phyloP scores from a whole-genome alignment of 306 rosid genomes.

The Vachellia pachyceras region DNA sequence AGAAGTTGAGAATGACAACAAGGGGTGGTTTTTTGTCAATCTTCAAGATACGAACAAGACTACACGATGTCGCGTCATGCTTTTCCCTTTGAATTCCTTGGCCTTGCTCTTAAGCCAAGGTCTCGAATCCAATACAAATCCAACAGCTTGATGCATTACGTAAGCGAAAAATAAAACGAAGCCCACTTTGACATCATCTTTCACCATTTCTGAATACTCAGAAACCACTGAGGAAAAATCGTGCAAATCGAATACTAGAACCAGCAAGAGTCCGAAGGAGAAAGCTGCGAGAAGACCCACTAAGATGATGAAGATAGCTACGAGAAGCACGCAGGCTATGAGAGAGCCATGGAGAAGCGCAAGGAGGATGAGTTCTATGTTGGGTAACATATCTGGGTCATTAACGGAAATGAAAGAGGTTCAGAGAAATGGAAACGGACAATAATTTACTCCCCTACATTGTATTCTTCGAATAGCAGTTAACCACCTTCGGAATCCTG shows the following conservation, averaged over 20 bases:
- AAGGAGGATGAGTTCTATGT: constrained; percentile 49
- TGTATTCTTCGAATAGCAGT: constrained; percentile 45
- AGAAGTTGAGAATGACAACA: neutral
- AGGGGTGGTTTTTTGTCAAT: neutral
- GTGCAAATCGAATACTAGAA: constrained; percentile 40
- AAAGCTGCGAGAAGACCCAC: constrained; percentile 31
- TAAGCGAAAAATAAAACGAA: constrained; percentile 31
- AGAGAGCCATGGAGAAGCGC: constrained; percentile 51
- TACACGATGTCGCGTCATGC: constrained; percentile 28
- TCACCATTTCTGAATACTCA: constrained; percentile 35
- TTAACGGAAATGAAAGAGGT: constrained; percentile 18
- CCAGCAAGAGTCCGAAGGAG: constrained; percentile 31
- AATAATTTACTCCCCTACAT: constrained; percentile 29
- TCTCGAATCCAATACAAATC: constrained; percentile 38
- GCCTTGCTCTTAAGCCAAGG: constrained; percentile 29
- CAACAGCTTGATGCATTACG: constrained; percentile 38
- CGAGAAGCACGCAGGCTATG: constrained; percentile 37
- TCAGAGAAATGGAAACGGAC: constrained; percentile 37
- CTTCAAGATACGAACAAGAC: constrained; percentile 38
- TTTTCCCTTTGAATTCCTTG: constrained; percentile 36
- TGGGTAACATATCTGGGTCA: constrained; percentile 40
- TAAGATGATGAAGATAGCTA: constrained; percentile 30
- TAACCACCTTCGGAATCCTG: constrained; percentile 34
- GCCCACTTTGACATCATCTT: constrained; percentile 46
- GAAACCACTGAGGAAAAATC: constrained; percentile 4